A percentile compares a stretch with the other conserved stretches of the same genome.
phyloP scores from a whole-genome alignment of 2,329 filamentous ascomycete species.

The Saccharata proteae region DNA sequence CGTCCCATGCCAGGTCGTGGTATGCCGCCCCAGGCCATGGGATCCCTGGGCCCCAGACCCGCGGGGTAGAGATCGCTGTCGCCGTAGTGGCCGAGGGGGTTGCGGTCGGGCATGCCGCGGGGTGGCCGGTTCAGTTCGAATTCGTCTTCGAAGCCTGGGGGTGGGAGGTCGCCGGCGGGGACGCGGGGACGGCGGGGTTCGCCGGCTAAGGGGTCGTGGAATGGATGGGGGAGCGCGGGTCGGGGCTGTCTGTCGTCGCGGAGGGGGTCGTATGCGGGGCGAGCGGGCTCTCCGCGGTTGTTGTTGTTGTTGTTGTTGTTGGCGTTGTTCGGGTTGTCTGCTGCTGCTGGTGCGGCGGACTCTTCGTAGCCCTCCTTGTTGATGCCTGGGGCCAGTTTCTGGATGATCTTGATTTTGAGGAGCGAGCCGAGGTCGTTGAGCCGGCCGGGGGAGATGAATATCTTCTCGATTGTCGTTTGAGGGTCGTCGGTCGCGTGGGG shows the following conservation, averaged over 20 bases:
- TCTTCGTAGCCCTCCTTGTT: slow-evolving; percentile 72
- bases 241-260: slow-evolving; percentile 37
- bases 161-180: slow-evolving; percentile 64
- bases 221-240: slow-evolving; percentile 57
- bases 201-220: slow-evolving; percentile 54
- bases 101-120: slow-evolving; percentile 40
- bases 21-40: slow-evolving; percentile 54
- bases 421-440: slow-evolving; percentile 56
- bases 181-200: slow-evolving; percentile 47
- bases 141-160: slow-evolving; percentile 89
- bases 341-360: slow-evolving; percentile 12
- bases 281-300: slow-evolving; percentile 28
- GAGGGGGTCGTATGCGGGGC: slow-evolving; percentile 16
- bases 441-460: slow-evolving; percentile 63
- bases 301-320: slow-evolving; percentile 30
- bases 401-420: slow-evolving; percentile 69
- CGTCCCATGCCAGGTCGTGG: slow-evolving; percentile 43
- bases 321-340: not conserved
- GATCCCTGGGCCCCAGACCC: slow-evolving; percentile 75
- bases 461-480: slow-evolving; percentile 33
- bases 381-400: slow-evolving; percentile 67
- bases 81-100: slow-evolving; percentile 56
- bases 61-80: slow-evolving; percentile 80
- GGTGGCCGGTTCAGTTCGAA: slow-evolving; percentile 65
- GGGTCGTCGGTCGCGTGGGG: slow-evolving; percentile 32